Conservation (phyloP, 495 filamentous ascomycete genomes). For the Amorphotheca resinae region DNA sequence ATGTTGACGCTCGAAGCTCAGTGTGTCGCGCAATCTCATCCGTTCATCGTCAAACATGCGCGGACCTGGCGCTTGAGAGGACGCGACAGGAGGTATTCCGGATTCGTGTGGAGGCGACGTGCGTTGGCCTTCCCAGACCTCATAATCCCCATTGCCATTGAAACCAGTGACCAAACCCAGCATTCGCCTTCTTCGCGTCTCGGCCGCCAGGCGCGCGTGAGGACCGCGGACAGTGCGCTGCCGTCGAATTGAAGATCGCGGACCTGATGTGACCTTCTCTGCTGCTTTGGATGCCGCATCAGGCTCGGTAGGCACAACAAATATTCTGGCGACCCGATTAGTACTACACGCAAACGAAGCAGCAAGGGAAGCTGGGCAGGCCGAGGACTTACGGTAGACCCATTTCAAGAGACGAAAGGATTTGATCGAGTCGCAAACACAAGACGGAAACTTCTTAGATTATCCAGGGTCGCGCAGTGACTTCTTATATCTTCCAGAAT, state of each 20-base stretch:
- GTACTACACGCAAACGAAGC: slow-evolving; percentile 19
- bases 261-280: slow-evolving; percentile 35
- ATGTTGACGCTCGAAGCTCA: slow-evolving; percentile 14
- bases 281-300: slow-evolving; percentile 40
- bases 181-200: slow-evolving; percentile 19
- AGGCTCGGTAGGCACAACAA: slow-evolving; percentile 41
- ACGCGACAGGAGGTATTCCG: not conserved
- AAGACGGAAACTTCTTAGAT: slow-evolving; percentile 1
- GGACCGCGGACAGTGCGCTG: slow-evolving; percentile 22
- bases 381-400: slow-evolving; percentile 62
- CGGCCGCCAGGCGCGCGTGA: slow-evolving; percentile 26
- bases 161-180: slow-evolving; percentile 5
- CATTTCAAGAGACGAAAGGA: slow-evolving; percentile 37
- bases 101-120: not conserved
- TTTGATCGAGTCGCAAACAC: slow-evolving; percentile 1
- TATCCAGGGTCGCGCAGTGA: no score
- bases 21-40: slow-evolving; percentile 7
- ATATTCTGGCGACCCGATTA: slow-evolving; percentile 30
- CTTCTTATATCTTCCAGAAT: not conserved
- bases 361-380: slow-evolving; percentile 11
- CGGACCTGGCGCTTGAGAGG: not conserved
- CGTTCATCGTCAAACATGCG: slow-evolving; percentile 13
- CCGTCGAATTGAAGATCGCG: slow-evolving; percentile 65
- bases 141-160: slow-evolving; percentile 2
- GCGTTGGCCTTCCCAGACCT: slow-evolving; percentile 4